These are phyloP conservation scores for Wickerhamiella lipophila DNA, from an alignment of 805 yeast species.

Conservation along the genomic window DNA sequence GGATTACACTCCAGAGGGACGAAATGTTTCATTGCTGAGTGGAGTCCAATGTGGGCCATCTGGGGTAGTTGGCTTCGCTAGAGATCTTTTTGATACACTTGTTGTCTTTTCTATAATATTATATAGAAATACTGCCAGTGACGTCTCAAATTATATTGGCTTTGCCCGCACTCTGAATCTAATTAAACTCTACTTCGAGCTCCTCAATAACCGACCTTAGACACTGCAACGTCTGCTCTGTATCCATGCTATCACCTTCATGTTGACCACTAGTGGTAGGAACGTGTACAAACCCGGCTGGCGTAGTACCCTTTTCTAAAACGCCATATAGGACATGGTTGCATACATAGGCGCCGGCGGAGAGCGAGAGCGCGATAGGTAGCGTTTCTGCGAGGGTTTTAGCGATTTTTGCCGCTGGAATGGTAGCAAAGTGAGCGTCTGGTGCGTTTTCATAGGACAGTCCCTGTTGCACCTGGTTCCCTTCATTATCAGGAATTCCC, in stretches of 20 bases:
- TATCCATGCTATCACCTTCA: neutral
- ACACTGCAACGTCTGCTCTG: neutral
- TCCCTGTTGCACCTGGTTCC: constrained; percentile 4
- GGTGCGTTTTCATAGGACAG: constrained; percentile 11
- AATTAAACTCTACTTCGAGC: neutral
- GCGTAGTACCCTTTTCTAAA: constrained; percentile 3
- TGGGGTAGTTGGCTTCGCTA: too few species aligned
- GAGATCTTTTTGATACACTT: too few species aligned
- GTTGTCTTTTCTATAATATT: too few species aligned
- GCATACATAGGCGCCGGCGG: constrained; percentile 19
- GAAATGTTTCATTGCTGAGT: constrained; percentile 24
- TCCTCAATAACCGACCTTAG: neutral
- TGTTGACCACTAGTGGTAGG: constrained; percentile 10
- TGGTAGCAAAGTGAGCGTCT: constrained; percentile 16
- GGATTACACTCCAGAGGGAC: constrained; percentile 91
- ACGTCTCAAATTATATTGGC: neutral
- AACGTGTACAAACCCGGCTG: constrained; percentile 18
- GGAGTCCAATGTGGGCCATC: neutral
- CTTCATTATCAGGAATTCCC: constrained; percentile 16
- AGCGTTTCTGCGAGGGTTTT: constrained; percentile 5
- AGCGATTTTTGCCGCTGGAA: constrained; percentile 13
- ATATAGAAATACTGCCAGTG: too few species aligned
- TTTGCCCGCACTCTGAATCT: too few species aligned
- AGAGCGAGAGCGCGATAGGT: constrained; percentile 16
- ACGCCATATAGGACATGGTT: constrained; percentile 18